A percentile compares a stretch with the other conserved stretches of the same genome.
phyloP scores from a whole-genome alignment of 2,329 filamentous ascomycete species.

The Penicillium expansum region DNA sequence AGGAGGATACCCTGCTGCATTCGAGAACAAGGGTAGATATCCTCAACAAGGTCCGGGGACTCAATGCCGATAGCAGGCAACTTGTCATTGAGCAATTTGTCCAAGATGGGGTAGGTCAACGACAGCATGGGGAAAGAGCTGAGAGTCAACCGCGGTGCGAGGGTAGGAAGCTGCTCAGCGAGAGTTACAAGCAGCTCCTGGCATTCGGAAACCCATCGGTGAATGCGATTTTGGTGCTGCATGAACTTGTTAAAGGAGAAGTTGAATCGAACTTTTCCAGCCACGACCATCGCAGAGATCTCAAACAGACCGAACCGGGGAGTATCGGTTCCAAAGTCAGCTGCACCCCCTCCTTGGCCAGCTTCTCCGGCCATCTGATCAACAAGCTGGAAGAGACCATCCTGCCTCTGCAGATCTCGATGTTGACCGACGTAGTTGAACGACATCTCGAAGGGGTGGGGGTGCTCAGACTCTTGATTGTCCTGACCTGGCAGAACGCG shows the following conservation, averaged over 20 bases:
- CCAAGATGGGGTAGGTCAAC: constrained; percentile 43
- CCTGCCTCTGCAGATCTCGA: constrained; percentile 46
- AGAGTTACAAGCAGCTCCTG: constrained; percentile 32
- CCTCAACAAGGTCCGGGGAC: constrained; percentile 39
- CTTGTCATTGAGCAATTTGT: constrained; percentile 36
- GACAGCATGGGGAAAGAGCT: constrained; percentile 48
- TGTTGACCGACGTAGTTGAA: constrained; percentile 44
- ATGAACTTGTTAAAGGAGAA: constrained; percentile 53
- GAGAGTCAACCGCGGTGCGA: constrained; percentile 34
- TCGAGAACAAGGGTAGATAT: constrained; percentile 41
- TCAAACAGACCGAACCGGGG: constrained; percentile 53
- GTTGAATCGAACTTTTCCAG: constrained; percentile 47
- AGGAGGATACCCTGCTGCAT: constrained; percentile 41
- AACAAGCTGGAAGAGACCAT: constrained; percentile 45
- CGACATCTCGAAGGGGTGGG: constrained; percentile 44
- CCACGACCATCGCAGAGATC: constrained; percentile 51
- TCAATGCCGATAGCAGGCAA: constrained; percentile 39
- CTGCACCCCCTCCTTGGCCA: constrained; percentile 44
- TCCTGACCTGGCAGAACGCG: constrained; percentile 33
- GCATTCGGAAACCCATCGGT: constrained; percentile 44
- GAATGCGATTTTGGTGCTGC: constrained; percentile 46
- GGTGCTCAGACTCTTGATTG: constrained; percentile 31
- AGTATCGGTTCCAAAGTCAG: constrained; percentile 46
- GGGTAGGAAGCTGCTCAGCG: constrained; percentile 25
- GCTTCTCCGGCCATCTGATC: constrained; percentile 49